Evolutionary conservation across 163 green algal genomes (phyloP).

Genomic region (Coccomyxa subellipsoidea): DNA sequence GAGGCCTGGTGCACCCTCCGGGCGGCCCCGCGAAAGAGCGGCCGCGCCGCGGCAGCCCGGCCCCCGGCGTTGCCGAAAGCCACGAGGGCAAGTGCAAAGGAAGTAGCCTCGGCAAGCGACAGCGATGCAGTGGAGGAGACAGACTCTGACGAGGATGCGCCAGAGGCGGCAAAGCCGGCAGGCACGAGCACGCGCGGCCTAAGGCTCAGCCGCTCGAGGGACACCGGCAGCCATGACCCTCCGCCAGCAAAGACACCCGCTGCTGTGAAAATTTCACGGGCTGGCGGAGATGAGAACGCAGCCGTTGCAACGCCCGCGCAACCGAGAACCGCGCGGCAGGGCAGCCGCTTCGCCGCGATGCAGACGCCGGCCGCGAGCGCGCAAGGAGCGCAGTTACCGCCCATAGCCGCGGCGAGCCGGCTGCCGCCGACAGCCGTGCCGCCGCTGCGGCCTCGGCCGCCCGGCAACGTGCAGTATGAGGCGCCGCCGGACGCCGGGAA

Average conservation of each 20-base stretch:
- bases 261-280: background rate
- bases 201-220: background rate
- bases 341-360: background rate
- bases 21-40: background rate
- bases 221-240: background rate
- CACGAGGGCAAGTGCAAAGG: background rate
- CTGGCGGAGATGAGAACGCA: background rate
- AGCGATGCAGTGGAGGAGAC: background rate
- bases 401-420: background rate
- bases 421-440: background rate
- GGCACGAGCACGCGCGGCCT: background rate
- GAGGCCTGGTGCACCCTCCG: background rate
- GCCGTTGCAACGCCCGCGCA: background rate
- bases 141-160: background rate
- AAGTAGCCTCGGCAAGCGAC: background rate
- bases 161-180: background rate
- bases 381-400: background rate
- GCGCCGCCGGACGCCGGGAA: background rate
- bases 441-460: background rate
- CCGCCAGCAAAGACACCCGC: background rate
- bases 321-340: background rate
- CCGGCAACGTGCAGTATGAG: background rate
- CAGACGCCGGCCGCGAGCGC: slow-evolving; percentile 2
- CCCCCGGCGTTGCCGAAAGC: background rate
- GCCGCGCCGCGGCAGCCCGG: background rate